Evolutionary conservation across 2,329 filamentous ascomycete species (phyloP).

Genomic region (Cylindrodendrum hubeiense): DNA sequence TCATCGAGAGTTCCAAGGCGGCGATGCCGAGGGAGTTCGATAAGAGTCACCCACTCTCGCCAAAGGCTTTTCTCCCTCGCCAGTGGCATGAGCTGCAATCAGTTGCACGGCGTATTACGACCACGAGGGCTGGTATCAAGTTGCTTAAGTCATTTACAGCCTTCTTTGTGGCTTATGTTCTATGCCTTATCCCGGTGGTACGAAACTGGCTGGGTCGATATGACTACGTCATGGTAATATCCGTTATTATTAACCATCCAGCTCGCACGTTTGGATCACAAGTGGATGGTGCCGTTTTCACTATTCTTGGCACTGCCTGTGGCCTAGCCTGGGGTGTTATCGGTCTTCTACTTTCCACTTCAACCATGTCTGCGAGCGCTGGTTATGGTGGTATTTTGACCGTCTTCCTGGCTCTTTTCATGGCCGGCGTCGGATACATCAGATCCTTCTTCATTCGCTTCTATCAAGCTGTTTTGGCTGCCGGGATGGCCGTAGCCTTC

Average conservation of each 20-base stretch:
- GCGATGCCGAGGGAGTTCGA: constrained; percentile 62
- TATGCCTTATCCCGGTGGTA: constrained; percentile 65
- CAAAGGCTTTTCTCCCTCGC: constrained; percentile 59
- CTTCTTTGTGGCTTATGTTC: constrained; percentile 67
- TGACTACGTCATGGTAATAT: constrained; percentile 68
- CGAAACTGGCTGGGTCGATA: constrained; percentile 66
- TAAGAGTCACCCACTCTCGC: constrained; percentile 60
- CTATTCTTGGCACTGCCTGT: constrained; percentile 64
- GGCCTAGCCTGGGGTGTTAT: constrained; percentile 69
- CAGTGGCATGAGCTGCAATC: constrained; percentile 60
- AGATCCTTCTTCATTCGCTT: constrained; percentile 68
- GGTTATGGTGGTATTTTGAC: constrained; percentile 69
- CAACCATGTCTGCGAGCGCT: constrained; percentile 56
- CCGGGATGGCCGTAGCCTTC: constrained; percentile 68
- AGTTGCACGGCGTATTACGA: constrained; percentile 55
- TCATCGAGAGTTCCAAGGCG: constrained; percentile 55
- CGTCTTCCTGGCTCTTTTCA: constrained; percentile 65
- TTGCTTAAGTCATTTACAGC: constrained; percentile 66
- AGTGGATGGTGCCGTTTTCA: constrained; percentile 66
- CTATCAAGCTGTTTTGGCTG: constrained; percentile 67
- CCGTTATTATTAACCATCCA: constrained; percentile 69
- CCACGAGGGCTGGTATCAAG: constrained; percentile 64
- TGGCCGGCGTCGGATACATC: constrained; percentile 63
- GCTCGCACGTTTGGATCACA: constrained; percentile 68
- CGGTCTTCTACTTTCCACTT: constrained; percentile 66